Base-by-base conservation (phyloP, 805 yeast species). In the Starmerella potacharoeniae region DNA sequence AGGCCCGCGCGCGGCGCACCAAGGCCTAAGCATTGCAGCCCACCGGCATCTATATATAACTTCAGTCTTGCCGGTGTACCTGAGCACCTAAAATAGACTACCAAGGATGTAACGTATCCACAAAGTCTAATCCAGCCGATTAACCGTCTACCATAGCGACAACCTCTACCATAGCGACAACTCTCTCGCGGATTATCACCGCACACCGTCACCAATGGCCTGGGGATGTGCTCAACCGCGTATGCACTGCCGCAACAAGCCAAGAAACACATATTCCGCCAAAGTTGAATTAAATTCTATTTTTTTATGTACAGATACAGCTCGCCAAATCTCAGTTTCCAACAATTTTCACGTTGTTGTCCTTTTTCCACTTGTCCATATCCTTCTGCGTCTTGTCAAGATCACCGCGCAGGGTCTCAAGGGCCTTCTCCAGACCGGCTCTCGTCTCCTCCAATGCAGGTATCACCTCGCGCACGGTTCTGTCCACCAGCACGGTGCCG, bases 401-500 rank as follows among this genome's bases (percentile, higher is more conserved):
- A 57, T 79, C 81, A 28, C 66, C 63, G 37, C 65, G 64, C 55
- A 79, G 62, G 35, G 70, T 72, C 37, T 62, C 63, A 8, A 74
- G 60, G 2, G 78, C 75, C 33, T 68, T 64, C 16, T 66, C 60
- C 60, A 78, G 70, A 54, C 83, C 84, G 9, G 68, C 68, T 28
- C 74, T 64, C 61, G 85, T 88, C 30, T 78, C 73, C 51, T 76
- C 74, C 53, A 88, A 70, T 10, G 82, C 74, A 11, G 82, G 83
- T 4, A 77, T 69, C 4, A 90, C 93, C 42, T 86, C 88, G n/a
- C 76, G 82, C 5, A 88, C 93, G 4, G 82, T 76, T 60, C 86
- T 83, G 65, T 89, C 95, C 16, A 90, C 85, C 35, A 91, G 75
- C 4, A 90, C 95, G 9, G 96, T 95, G 30, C 96, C 97, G 35